Evolutionary conservation across 805 yeast species (phyloP).

Genomic region (Myxozyma sirexii): DNA sequence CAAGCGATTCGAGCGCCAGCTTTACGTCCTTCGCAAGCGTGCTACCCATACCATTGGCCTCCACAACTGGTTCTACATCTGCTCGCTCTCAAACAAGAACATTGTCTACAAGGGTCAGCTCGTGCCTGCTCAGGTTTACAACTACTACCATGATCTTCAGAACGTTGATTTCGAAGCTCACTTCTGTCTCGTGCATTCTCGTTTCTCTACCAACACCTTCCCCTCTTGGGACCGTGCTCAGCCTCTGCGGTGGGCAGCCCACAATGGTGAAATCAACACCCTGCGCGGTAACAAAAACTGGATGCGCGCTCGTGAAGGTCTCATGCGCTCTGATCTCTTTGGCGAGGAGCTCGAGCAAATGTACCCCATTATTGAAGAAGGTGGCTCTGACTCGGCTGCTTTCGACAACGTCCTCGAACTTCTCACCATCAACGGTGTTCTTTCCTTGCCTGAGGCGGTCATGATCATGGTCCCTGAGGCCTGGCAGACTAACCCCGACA

Average conservation of each 20-base stretch:
- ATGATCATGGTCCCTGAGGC: conserved; percentile 98
- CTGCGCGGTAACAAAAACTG: conserved; percentile 97
- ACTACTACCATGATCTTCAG: conserved; percentile 88
- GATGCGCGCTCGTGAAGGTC: conserved; percentile 99
- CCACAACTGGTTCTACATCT: conserved; percentile 96
- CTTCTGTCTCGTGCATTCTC: conserved; percentile 93
- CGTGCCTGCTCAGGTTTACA: conserved; percentile 94
- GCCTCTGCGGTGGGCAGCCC: conserved; percentile 96
- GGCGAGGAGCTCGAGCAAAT: conserved; percentile 89
- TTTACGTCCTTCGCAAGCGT: conserved; percentile 85
- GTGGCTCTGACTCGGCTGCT: conserved; percentile 98
- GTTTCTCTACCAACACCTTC: conserved; percentile 97
- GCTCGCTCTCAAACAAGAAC: conserved; percentile 84
- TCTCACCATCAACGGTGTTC: conserved; percentile 85
- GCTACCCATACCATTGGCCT: conserved; percentile 88
- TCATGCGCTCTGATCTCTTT: conserved; percentile 82
- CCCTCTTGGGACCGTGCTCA: conserved; percentile 99
- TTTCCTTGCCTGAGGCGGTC: conserved; percentile 93
- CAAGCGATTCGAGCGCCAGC: conserved; percentile 74
- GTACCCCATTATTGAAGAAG: conserved; percentile 96
- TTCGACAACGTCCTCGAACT: conserved; percentile 93
- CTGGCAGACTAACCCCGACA: conserved; percentile 82
- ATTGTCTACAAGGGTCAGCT: conserved; percentile 97
- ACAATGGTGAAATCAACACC: conserved; percentile 97
- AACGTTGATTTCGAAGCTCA: conserved; percentile 93